phyloP scores from a whole-genome alignment of 345 rosid species.

The Schrenkiella parvula region DNA sequence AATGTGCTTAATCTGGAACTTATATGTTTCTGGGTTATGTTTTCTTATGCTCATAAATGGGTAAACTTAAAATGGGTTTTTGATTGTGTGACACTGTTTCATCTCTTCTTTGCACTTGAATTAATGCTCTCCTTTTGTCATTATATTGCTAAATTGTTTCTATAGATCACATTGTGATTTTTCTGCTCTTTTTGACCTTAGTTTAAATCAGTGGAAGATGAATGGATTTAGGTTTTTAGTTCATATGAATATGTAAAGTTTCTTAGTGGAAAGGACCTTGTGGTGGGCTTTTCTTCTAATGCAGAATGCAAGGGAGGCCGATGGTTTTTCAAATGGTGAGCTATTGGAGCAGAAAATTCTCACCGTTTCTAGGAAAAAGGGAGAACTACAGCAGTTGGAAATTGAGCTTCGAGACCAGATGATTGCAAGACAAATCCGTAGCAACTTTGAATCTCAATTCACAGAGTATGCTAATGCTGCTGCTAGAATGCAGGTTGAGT shows the following conservation, averaged over 20 bases:
- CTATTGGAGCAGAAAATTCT: constrained; percentile 62
- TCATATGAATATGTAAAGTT: not conserved
- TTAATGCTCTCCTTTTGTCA: not conserved
- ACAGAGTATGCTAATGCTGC: constrained; percentile 60
- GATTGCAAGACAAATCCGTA: constrained; percentile 60
- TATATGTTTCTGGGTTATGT: not conserved
- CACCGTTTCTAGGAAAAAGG: constrained; percentile 52
- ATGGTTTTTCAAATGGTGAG: constrained; percentile 49
- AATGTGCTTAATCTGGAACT: not conserved
- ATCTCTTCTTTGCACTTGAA: not conserved
- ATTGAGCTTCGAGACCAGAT: constrained; percentile 70
- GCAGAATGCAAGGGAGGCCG: constrained; percentile 76
- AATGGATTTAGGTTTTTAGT: too few species aligned
- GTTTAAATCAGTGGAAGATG: too few species aligned
- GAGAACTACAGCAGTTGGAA: constrained; percentile 72
- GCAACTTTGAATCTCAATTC: constrained; percentile 52
- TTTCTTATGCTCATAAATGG: not conserved
- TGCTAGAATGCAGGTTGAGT: constrained; percentile 58
- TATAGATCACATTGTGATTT: not conserved
- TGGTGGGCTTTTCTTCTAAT: constrained; percentile 37
- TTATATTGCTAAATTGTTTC: not conserved
- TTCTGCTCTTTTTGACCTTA: not conserved
- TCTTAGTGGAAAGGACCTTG: not conserved
- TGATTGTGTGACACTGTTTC: not conserved
- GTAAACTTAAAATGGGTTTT: not conserved